A percentile compares a stretch with the other conserved stretches of the same genome.
Conservation (phyloP, 768 basidiomycete species). For the Kwoniella europaea region DNA sequence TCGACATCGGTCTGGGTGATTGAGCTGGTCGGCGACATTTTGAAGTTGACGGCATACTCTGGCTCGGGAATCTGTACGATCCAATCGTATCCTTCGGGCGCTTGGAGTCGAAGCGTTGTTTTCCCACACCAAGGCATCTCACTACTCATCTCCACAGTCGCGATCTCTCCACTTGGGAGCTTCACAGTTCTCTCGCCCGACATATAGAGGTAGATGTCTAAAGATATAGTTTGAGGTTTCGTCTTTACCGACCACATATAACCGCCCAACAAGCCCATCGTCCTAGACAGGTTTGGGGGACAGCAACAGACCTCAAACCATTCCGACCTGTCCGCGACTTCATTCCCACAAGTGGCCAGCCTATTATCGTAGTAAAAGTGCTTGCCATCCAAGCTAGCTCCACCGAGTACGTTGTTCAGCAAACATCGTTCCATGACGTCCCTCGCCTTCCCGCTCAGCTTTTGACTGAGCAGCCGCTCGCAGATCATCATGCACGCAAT, state of each 20-base stretch:
- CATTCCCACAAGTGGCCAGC: conserved; percentile 36
- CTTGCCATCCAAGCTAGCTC: conserved; percentile 39
- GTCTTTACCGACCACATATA: conserved; percentile 40
- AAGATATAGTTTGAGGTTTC: conserved; percentile 21
- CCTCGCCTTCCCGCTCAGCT: conserved; percentile 34
- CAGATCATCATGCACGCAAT: conserved; percentile 47
- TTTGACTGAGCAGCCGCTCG: conserved; percentile 37
- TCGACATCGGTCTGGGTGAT: neutral
- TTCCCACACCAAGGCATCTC: conserved; percentile 42
- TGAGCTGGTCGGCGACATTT: conserved; percentile 12
- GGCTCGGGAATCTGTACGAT: conserved; percentile 33
- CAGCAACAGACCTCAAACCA: conserved; percentile 52
- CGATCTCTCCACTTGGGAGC: conserved; percentile 30
- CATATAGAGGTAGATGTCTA: conserved; percentile 34
- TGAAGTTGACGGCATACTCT: conserved; percentile 33
- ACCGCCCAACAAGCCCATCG: conserved; percentile 43
- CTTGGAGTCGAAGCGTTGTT: conserved; percentile 13
- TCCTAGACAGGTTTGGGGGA: conserved; percentile 43
- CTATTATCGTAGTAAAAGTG: conserved; percentile 45
- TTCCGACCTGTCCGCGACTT: conserved; percentile 31
- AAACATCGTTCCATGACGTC: conserved; percentile 41
- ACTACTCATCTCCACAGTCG: conserved; percentile 28
- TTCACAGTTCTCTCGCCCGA: conserved; percentile 32
- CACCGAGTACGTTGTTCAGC: conserved; percentile 42
- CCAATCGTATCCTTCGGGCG: conserved; percentile 36